Conservation (phyloP, 2,329 filamentous ascomycete species). For the Colletotrichum eremochloae region DNA sequence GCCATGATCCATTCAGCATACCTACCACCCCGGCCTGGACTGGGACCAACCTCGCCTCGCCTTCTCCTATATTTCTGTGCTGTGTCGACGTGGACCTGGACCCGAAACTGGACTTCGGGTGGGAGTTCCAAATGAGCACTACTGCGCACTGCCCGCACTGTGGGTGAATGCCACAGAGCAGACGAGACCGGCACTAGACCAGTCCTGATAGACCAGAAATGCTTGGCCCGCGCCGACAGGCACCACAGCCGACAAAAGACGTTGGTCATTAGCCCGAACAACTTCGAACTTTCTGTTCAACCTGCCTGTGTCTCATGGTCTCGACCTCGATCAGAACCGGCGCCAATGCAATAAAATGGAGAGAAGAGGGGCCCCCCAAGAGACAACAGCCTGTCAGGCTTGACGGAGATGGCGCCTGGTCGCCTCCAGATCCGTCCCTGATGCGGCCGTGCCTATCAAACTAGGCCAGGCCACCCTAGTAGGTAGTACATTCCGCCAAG, state of each 20-base stretch:
- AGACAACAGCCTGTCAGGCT: conserved; percentile 22
- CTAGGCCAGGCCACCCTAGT: conserved; percentile 1
- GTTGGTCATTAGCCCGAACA: conserved; percentile 20
- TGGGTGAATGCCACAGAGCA: not conserved
- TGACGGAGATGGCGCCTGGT: conserved; percentile 36
- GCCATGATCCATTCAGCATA: conserved; percentile 21
- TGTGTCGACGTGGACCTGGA: not conserved
- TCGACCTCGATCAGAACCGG: conserved; percentile 4
- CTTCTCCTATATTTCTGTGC: not conserved
- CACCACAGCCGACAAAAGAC: conserved; percentile 23
- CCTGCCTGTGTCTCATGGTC: conserved; percentile 30
- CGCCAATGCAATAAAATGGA: conserved; percentile 29
- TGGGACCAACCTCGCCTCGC: conserved; percentile 15
- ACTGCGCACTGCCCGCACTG: not conserved
- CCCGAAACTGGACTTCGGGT: not conserved
- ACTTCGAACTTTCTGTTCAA: conserved; percentile 3
- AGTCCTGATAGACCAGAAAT: conserved; percentile 12
- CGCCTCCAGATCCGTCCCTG: conserved; percentile 27
- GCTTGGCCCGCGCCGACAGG: conserved; percentile 21
- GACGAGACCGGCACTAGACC: conserved; percentile 29
- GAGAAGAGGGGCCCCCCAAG: conserved; percentile 29
- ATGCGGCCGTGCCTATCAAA: conserved; percentile 29
- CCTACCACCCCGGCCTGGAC: conserved; percentile 19
- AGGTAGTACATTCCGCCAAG: conserved; percentile 14
- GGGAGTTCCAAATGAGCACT: conserved; percentile 10